A percentile compares a stretch with the other conserved stretches of the same genome.
These are phyloP conservation scores for Fusarium burgessii DNA, from an alignment of 2,329 filamentous ascomycete species.

Conservation along the genomic window DNA sequence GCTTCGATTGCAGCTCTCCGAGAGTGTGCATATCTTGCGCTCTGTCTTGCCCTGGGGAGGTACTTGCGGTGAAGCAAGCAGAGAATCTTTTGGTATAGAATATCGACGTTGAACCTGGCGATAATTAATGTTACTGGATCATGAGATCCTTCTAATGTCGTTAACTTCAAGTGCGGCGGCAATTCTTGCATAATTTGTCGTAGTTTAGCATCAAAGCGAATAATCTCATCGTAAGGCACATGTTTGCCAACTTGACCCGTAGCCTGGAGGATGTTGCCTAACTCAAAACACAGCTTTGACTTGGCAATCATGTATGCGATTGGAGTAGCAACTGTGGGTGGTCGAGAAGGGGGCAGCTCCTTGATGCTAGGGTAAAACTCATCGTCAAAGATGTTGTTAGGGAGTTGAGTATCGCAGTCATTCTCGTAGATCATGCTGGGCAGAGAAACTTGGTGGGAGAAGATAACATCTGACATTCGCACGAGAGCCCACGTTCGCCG, in stretches of 20 bases:
- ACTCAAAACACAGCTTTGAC: conserved; percentile 73
- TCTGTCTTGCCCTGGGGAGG: conserved; percentile 80
- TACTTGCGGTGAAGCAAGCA: conserved; percentile 92
- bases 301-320: conserved; percentile 85
- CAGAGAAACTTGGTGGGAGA: conserved; percentile 79
- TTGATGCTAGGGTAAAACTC: conserved; percentile 79
- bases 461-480: conserved; percentile 78
- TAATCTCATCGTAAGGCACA: conserved; percentile 72
- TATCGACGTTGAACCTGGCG: conserved; percentile 85
- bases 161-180: conserved; percentile 83
- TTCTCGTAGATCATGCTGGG: conserved; percentile 78
- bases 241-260: conserved; percentile 67
- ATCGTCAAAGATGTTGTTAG: conserved; percentile 84
- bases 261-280: conserved; percentile 78
- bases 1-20: conserved; percentile 87
- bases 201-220: conserved; percentile 71
- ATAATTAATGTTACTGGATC: conserved; percentile 89
- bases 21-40: conserved; percentile 85
- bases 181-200: conserved; percentile 73
- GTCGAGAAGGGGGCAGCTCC: conserved; percentile 74
- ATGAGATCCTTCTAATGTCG: conserved; percentile 77
- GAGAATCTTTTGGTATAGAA: conserved; percentile 88
- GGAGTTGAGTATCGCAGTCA: conserved; percentile 80
- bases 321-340: conserved; percentile 77
- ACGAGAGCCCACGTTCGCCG: conserved; percentile 77